A percentile compares a stretch with the other conserved stretches of the same genome.
Evolutionary conservation across 2,329 filamentous ascomycete genomes (phyloP).

Genomic region (Aureobasidium sp.): DNA sequence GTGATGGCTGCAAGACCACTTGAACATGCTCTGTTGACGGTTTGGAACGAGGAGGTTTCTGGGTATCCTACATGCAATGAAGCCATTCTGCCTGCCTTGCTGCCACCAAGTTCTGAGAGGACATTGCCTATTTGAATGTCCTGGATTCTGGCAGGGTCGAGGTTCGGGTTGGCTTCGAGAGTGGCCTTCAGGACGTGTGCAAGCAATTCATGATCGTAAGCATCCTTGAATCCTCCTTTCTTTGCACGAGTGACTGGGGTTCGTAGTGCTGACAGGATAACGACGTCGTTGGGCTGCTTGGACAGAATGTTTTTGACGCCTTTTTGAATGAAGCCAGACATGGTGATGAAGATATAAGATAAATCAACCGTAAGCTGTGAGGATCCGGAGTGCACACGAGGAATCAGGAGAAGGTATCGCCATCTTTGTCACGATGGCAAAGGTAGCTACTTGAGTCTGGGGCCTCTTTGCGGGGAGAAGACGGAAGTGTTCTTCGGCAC

Average conservation of each 20-base stretch:
- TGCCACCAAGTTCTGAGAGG: conserved; percentile 80
- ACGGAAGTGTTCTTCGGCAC: conserved; percentile 10
- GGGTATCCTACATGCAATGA: conserved; percentile 75
- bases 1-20: conserved; percentile 72
- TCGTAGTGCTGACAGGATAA: conserved; percentile 83
- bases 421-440: background rate
- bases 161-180: conserved; percentile 61
- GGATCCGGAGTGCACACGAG: background rate
- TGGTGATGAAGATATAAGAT: background rate
- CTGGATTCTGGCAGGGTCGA: conserved; percentile 61
- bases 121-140: conserved; percentile 85
- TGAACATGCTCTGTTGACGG: conserved; percentile 80
- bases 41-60: conserved; percentile 66
- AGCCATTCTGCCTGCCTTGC: conserved; percentile 86
- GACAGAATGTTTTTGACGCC: conserved; percentile 68
- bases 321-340: conserved; percentile 14
- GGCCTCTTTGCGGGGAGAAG: background rate
- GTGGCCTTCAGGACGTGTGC: conserved; percentile 59
- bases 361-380: background rate
- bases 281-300: conserved; percentile 72
- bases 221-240: conserved; percentile 76
- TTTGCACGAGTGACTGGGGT: conserved; percentile 78
- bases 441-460: conserved; percentile 7
- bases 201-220: conserved; percentile 85
- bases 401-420: background rate